Percentiles rank a stretch among this genome's conserved stretches.
Conservation (phyloP, 306 rosid species). For the Hylodesmum podocarpum region DNA sequence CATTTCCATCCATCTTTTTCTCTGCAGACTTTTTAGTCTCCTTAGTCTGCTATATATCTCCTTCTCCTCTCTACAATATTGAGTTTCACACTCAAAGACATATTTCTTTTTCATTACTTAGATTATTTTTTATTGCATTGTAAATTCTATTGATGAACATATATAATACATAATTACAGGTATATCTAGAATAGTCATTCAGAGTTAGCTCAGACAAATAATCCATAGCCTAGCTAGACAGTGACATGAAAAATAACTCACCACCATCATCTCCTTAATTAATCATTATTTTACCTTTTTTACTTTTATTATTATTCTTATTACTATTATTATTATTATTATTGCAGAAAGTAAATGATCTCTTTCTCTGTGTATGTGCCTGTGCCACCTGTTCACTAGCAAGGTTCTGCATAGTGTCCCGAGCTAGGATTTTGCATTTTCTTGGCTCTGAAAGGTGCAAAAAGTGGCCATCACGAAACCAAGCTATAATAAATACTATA, state of each 20-base stretch:
- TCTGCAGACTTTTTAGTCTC: constrained; percentile 31
- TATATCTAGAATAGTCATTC: constrained; percentile 35
- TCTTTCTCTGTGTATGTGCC: constrained; percentile 39
- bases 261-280: constrained; percentile 50
- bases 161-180: too few relatives aligned
- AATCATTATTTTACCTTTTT: background rate
- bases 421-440: constrained; percentile 2
- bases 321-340: background rate
- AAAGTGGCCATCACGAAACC: constrained; percentile 20
- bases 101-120: constrained; percentile 25
- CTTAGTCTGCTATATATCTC: constrained; percentile 49
- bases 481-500: background rate
- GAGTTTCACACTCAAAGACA: constrained; percentile 5
- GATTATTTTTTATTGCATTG: constrained; percentile 42
- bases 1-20: constrained; percentile 35
- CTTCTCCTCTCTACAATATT: constrained; percentile 28
- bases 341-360: constrained; percentile 31
- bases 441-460: constrained; percentile 13
- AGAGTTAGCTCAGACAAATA: constrained; percentile 62
- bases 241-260: constrained; percentile 62
- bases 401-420: constrained; percentile 37
- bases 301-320: background rate
- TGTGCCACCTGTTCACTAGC: constrained; percentile 41
- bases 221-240: constrained; percentile 65
- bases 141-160: constrained; percentile 25